phyloP scores from a whole-genome alignment of 768 basidiomycete genomes.

The Suillus tomentosus region DNA sequence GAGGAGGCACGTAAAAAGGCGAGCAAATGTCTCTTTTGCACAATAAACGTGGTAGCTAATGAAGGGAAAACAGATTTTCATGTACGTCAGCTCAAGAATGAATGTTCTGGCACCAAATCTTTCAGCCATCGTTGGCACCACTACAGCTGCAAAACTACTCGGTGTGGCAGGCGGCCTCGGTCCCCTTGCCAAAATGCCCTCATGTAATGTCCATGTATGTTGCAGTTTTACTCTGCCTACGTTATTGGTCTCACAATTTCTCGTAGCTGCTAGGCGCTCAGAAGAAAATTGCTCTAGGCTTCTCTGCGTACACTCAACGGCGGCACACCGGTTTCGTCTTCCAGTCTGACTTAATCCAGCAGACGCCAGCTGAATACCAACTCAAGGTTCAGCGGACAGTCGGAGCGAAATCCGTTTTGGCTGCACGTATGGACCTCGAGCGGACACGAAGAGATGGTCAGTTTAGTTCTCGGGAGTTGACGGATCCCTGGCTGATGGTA shows the following conservation, averaged over 20 bases:
- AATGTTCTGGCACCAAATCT: conserved; percentile 97
- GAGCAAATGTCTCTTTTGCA: conserved; percentile 11
- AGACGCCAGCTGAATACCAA: conserved; percentile 86
- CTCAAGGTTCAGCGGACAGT: conserved; percentile 92
- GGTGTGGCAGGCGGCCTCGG: conserved; percentile 94
- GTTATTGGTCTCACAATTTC: not conserved
- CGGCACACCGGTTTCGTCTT: conserved; percentile 97
- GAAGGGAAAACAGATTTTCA: conserved; percentile 73
- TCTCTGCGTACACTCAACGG: conserved; percentile 83
- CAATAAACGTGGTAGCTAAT: conserved; percentile 7
- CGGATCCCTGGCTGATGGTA: not conserved
- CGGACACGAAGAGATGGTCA: conserved; percentile 78
- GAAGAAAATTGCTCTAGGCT: conserved; percentile 89
- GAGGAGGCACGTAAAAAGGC: conserved; percentile 92
- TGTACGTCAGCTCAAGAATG: conserved; percentile 99
- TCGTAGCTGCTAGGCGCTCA: conserved; percentile 89
- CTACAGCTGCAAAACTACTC: conserved; percentile 96
- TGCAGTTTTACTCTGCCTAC: not conserved
- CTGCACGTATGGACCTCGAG: conserved; percentile 94
- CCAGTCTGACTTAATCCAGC: conserved; percentile 86
- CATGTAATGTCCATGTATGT: conserved; percentile 92
- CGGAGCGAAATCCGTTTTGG: conserved; percentile 87
- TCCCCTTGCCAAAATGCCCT: conserved; percentile 91
- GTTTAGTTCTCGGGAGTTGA: conserved; percentile 18
- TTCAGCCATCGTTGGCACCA: conserved; percentile 97